Percentiles rank a stretch among this genome's conserved stretches.
phyloP scores from a whole-genome alignment of 2,329 filamentous ascomycete species.

The Lecanicillium sp. region DNA sequence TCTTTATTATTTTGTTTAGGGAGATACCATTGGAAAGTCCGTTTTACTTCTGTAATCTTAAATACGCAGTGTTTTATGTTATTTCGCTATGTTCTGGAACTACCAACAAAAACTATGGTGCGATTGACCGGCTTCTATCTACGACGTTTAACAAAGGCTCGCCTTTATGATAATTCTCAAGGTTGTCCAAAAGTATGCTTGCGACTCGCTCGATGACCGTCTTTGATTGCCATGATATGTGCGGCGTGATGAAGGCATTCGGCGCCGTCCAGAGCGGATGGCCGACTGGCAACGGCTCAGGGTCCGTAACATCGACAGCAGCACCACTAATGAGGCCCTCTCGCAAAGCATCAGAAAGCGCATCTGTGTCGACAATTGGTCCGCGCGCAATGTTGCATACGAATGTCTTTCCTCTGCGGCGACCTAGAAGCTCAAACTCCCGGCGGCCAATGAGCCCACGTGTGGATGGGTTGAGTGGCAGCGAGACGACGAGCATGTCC shows the following conservation, averaged over 20 bases:
- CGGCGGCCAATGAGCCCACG: constrained; percentile 32
- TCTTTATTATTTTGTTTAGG: too few species aligned
- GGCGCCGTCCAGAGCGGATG: constrained; percentile 57
- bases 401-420: constrained; percentile 37
- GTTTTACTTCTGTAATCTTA: too few species aligned
- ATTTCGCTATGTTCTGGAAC: too few species aligned
- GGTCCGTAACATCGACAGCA: constrained; percentile 64
- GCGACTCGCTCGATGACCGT: constrained; percentile 17
- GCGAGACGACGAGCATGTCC: constrained; percentile 34
- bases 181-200: constrained; percentile 20
- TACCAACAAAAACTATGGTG: too few species aligned
- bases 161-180: constrained; percentile 19
- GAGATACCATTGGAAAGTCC: too few species aligned
- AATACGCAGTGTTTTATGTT: too few species aligned
- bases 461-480: constrained; percentile 32
- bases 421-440: constrained; percentile 32
- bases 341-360: constrained; percentile 48
- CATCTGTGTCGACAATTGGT: constrained; percentile 31
- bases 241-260: constrained; percentile 51
- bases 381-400: constrained; percentile 60
- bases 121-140: constrained; percentile 2
- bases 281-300: constrained; percentile 58
- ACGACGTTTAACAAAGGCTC: constrained; percentile 19
- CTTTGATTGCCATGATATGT: constrained; percentile 26
- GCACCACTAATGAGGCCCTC: constrained; percentile 41